These are phyloP conservation scores for Globisporangium cylindrosporum DNA, from an alignment of 352 stramenopile genomes.

Conservation along the genomic window DNA sequence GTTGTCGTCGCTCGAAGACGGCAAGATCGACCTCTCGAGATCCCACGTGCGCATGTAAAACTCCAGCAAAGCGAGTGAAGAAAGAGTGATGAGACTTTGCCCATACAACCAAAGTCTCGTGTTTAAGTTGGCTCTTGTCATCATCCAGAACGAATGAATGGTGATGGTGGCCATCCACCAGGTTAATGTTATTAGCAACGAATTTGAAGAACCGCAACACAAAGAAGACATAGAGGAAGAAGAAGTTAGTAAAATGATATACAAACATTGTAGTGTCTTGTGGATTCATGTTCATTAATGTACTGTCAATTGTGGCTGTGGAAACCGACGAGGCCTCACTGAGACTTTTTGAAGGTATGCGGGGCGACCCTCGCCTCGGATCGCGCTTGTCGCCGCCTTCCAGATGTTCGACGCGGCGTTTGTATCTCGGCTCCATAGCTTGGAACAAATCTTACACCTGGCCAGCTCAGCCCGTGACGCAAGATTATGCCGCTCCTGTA, in stretches of 20 bases:
- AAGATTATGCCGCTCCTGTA: too few species aligned
- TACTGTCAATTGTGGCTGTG: too few species aligned
- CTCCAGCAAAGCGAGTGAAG: not conserved
- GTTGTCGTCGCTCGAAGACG: constrained; percentile 34
- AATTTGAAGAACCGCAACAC: not conserved
- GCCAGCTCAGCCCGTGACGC: too few species aligned
- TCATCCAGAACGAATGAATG: not conserved
- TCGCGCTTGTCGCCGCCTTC: too few species aligned
- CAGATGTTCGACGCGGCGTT: too few species aligned
- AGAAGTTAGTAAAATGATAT: not conserved
- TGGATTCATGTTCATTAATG: too few species aligned
- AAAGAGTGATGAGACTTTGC: not conserved
- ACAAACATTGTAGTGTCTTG: not conserved
- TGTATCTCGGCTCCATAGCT: too few species aligned
- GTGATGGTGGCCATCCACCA: not conserved
- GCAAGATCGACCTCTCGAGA: constrained; percentile 28
- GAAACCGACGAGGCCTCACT: too few species aligned
- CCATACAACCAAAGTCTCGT: not conserved
- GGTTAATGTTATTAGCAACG: not conserved
- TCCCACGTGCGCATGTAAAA: constrained; percentile 34
- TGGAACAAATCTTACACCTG: too few species aligned
- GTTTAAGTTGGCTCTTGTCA: not conserved
- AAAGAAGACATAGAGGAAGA: not conserved
- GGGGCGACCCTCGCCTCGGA: too few species aligned
- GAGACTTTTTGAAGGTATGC: too few species aligned